Evolutionary conservation across 805 yeast genomes (phyloP).

Genomic region (Sugiyamaella lignohabitans): DNA sequence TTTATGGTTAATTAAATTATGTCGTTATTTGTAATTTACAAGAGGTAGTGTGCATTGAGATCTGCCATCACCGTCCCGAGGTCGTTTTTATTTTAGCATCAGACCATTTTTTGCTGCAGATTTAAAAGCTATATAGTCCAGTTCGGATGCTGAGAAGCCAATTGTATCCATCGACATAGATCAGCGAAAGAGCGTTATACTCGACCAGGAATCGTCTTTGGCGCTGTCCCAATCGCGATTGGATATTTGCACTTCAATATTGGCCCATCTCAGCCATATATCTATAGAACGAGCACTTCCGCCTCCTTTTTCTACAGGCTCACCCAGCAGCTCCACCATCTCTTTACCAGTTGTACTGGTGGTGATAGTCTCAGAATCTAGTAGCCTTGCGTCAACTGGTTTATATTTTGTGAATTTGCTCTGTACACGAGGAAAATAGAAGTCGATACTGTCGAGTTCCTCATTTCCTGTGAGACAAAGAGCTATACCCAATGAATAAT

Average conservation of each 20-base stretch:
- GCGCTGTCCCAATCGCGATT: conserved; percentile 36
- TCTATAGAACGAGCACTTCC: conserved; percentile 31
- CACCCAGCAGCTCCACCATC: conserved; percentile 34
- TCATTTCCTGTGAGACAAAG: conserved; percentile 10
- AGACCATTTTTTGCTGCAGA: too few species aligned
- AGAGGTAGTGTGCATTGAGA: too few species aligned
- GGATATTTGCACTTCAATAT: conserved; percentile 33
- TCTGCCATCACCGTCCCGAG: too few species aligned
- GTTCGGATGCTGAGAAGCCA: too few species aligned
- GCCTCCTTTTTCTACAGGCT: conserved; percentile 40
- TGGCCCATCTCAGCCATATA: conserved; percentile 38
- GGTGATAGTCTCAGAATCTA: conserved; percentile 22
- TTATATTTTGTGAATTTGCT: conserved; percentile 20
- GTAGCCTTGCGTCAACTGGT: conserved; percentile 7
- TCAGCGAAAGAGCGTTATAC: conserved; percentile 26
- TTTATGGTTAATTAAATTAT: too few species aligned
- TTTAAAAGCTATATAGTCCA: too few species aligned
- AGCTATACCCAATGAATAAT: conserved; percentile 20
- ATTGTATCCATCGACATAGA: background rate
- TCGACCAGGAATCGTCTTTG: conserved; percentile 25
- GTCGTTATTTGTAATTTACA: too few species aligned
- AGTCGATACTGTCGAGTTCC: conserved; percentile 33
- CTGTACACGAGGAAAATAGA: conserved; percentile 20
- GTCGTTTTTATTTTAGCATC: too few species aligned
- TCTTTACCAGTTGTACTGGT: conserved; percentile 26